phyloP scores from a whole-genome alignment of 2,329 filamentous ascomycete genomes.

The Penicillium sp. region DNA sequence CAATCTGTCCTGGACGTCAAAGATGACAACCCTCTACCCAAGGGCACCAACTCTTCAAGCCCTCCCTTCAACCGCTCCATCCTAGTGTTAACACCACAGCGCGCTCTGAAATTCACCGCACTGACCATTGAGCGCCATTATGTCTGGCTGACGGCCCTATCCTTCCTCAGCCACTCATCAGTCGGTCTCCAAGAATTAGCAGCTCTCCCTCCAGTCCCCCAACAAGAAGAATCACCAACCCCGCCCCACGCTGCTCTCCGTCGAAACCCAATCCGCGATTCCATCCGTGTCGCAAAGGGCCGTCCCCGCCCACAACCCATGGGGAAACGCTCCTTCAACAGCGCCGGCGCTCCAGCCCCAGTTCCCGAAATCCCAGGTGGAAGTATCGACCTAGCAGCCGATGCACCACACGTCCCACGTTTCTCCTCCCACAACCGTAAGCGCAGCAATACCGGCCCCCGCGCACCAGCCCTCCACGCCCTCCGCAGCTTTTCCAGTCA shows the following conservation, averaged over 20 bases:
- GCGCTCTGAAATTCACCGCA: slow-evolving; percentile 93
- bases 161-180: slow-evolving; percentile 87
- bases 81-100: slow-evolving; percentile 84
- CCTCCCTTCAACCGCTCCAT: slow-evolving; percentile 89
- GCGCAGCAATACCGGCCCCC: slow-evolving; percentile 81
- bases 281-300: slow-evolving; percentile 81
- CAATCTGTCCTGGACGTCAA: slow-evolving; percentile 97
- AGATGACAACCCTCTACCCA: slow-evolving; percentile 82
- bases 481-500: slow-evolving; percentile 69
- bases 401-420: slow-evolving; percentile 52
- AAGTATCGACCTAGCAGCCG: slow-evolving; percentile 39
- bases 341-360: slow-evolving; percentile 25
- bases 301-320: slow-evolving; percentile 48
- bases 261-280: slow-evolving; percentile 70
- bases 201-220: slow-evolving; percentile 53
- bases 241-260: slow-evolving; percentile 48
- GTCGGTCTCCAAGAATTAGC: slow-evolving; percentile 74
- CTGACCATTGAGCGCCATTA: slow-evolving; percentile 80
- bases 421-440: slow-evolving; percentile 68
- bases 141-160: slow-evolving; percentile 88
- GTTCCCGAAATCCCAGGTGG: slow-evolving; percentile 34
- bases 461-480: slow-evolving; percentile 53
- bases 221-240: slow-evolving; percentile 40
- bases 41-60: slow-evolving; percentile 52
- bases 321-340: slow-evolving; percentile 41